phyloP scores from a whole-genome alignment of 2,329 filamentous ascomycete genomes.

The Claviceps sp. region DNA sequence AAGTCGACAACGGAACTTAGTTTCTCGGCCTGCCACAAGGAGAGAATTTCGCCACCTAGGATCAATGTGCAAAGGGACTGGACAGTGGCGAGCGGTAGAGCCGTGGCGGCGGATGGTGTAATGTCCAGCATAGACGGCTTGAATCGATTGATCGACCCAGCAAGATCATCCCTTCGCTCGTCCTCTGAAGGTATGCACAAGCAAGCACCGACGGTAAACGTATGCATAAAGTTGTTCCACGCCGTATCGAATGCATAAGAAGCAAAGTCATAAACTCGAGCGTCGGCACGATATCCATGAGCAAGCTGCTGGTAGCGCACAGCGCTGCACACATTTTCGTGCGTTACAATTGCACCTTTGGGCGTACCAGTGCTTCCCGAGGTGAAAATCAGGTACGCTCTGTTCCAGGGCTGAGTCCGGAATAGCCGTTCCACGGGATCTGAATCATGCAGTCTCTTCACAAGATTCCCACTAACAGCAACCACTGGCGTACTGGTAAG shows the following conservation, averaged over 20 bases:
- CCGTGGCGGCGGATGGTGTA: conserved; percentile 1
- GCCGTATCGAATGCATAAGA: conserved; percentile 6
- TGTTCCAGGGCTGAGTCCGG: not conserved
- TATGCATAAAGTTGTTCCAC: conserved; percentile 2
- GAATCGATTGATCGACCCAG: conserved; percentile 3
- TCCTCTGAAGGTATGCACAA: conserved; percentile 9
- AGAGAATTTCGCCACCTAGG: conserved; percentile 1
- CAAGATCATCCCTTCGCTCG: conserved; percentile 5
- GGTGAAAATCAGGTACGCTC: conserved; percentile 11
- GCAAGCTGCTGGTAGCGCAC: conserved; percentile 9
- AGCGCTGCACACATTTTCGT: conserved; percentile 10
- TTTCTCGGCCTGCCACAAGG: not conserved
- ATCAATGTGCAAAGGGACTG: conserved; percentile 2
- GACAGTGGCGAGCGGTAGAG: not conserved
- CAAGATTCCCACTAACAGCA: not conserved
- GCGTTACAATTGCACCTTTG: conserved; percentile 14
- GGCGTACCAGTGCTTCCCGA: conserved; percentile 12
- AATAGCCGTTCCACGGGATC: not conserved
- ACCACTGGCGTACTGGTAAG: conserved; percentile 3
- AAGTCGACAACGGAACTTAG: not conserved
- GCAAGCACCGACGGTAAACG: conserved; percentile 6
- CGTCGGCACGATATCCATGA: conserved; percentile 7
- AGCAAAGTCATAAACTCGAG: conserved; percentile 9
- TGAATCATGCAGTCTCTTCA: not conserved
- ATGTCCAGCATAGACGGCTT: conserved; percentile 3